Evolutionary conservation across 768 basidiomycete species (phyloP), one percentile per base, ranked within the genome.

Genomic region (Mrakia frigida): DNA sequence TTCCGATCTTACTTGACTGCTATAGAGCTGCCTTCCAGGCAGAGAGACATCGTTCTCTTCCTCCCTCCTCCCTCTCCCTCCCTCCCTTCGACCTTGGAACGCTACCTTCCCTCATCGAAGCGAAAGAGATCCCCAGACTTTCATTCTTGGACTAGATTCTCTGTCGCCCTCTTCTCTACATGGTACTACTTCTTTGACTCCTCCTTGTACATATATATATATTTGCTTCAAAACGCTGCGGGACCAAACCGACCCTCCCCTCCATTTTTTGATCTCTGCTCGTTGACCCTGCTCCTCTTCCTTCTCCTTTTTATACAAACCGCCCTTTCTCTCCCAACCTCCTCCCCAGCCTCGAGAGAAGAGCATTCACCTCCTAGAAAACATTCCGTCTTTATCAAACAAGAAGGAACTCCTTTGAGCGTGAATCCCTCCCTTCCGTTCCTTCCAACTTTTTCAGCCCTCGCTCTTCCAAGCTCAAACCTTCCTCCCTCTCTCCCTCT

Each of bases 251-350:
- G n/a, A n/a, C n/a, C n/a, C n/a, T n/a, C n/a, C n/a, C n/a, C n/a
- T n/a, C 33, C 63, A 13, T 21, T 10, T 31, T 31, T 6, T 13
- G 35, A 35, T 35, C 11, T 28, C 59, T 16, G n/a, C n/a, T n/a
- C n/a, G n/a, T n/a, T n/a, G n/a, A n/a, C n/a, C n/a, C n/a, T 60
- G n/a, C 46, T 46, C 65, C 43, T 35, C 33, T 67, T 52, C 68
- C 61, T 74, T 63, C 73, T 46, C 60, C 41, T 65, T n/a, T 41
- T 28, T 46, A 39, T 53, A 72, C n/a, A 33, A 31, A 28, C 13
- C 33, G 3, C 28, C 70, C 70, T 37, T 50, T 56, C 46, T 53
- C 35, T 37, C 46, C 65, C 16, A 53, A n/a, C n/a, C 52, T 16
- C 43, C 60, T 31, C 39, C 21, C 39, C 59, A 6, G 35, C 53